Conservation (phyloP, 192 early-diverging fungal genomes). For the Coemansia sp. region DNA sequence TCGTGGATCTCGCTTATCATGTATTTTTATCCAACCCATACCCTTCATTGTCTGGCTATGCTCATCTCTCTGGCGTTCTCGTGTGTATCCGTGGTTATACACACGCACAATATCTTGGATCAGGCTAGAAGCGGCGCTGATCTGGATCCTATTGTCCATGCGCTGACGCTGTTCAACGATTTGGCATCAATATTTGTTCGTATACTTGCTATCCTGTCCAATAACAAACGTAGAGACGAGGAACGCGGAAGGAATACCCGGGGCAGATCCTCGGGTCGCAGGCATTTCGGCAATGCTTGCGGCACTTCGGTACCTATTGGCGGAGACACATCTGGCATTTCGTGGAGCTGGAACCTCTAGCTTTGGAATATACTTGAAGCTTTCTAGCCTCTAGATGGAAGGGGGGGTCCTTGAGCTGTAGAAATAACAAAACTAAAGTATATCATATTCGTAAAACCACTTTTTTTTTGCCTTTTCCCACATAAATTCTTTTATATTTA, state of each 20-base stretch:
- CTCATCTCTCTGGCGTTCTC: constrained; percentile 11
- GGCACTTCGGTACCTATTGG: background rate
- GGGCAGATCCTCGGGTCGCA: background rate
- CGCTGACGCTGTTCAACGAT: constrained; percentile 32
- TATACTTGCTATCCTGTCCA: constrained; percentile 11
- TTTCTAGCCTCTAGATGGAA: too few relatives aligned
- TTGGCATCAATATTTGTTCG: constrained; percentile 23
- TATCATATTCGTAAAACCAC: too few relatives aligned
- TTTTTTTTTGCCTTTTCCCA: too few relatives aligned
- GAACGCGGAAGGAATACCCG: background rate
- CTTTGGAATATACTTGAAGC: too few relatives aligned
- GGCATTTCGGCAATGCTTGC: background rate
- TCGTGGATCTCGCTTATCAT: constrained; percentile 17
- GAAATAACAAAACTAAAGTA: too few relatives aligned
- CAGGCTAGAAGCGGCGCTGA: constrained; percentile 6
- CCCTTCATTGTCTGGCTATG: constrained; percentile 12
- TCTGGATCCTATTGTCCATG: constrained; percentile 22
- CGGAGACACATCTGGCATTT: background rate
- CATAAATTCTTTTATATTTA: too few relatives aligned
- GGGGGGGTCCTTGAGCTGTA: too few relatives aligned
- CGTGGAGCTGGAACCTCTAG: background rate
- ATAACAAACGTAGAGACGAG: constrained; percentile 14
- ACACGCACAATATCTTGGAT: constrained; percentile 33
- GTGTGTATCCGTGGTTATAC: constrained; percentile 28
- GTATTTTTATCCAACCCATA: constrained; percentile 19